These are phyloP conservation scores for Phaseolus lunatus DNA, from an alignment of 306 rosid genomes.

Conservation along the genomic window DNA sequence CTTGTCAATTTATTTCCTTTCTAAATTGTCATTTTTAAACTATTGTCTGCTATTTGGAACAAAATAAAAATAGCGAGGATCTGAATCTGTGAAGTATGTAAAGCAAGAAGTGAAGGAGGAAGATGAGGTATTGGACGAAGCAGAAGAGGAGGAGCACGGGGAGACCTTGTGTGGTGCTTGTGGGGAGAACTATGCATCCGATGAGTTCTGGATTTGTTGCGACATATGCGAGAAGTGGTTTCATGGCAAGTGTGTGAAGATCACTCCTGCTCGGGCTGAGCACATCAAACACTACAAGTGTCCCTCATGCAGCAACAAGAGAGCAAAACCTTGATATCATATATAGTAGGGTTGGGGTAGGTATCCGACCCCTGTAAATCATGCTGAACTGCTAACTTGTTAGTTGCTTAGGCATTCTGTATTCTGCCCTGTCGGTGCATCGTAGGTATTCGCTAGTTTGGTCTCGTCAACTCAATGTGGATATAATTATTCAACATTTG, in stretches of 20 bases:
- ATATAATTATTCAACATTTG: slow-evolving; percentile 32
- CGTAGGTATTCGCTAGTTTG: slow-evolving; percentile 38
- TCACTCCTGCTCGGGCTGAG: slow-evolving; percentile 52
- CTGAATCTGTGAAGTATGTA: slow-evolving; percentile 52
- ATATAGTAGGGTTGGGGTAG: slow-evolving; percentile 39
- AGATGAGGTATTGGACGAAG: slow-evolving; percentile 40
- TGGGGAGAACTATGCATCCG: slow-evolving; percentile 48
- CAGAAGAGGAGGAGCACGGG: slow-evolving; percentile 59
- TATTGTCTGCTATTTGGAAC: slow-evolving; percentile 3
- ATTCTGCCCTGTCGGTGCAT: slow-evolving; percentile 34
- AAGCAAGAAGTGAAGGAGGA: slow-evolving; percentile 58
- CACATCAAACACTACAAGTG: slow-evolving; percentile 58
- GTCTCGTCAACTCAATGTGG: slow-evolving; percentile 48
- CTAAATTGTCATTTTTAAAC: slow-evolving; percentile 1
- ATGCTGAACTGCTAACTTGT: slow-evolving; percentile 56
- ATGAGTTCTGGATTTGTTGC: slow-evolving; percentile 59
- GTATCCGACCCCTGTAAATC: slow-evolving; percentile 45
- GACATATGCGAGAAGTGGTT: slow-evolving; percentile 69
- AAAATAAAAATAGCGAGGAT: slow-evolving; percentile 52
- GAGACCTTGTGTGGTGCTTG: slow-evolving; percentile 53
- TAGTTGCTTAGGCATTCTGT: slow-evolving; percentile 45
- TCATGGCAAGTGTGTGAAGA: slow-evolving; percentile 58
- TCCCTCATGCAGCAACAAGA: slow-evolving; percentile 56
- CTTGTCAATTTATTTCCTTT: slow-evolving; percentile 13
- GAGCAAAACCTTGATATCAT: slow-evolving; percentile 57